phyloP scores from a whole-genome alignment of 75 land plant genomes.

The Cunninghamia lanceolata region DNA sequence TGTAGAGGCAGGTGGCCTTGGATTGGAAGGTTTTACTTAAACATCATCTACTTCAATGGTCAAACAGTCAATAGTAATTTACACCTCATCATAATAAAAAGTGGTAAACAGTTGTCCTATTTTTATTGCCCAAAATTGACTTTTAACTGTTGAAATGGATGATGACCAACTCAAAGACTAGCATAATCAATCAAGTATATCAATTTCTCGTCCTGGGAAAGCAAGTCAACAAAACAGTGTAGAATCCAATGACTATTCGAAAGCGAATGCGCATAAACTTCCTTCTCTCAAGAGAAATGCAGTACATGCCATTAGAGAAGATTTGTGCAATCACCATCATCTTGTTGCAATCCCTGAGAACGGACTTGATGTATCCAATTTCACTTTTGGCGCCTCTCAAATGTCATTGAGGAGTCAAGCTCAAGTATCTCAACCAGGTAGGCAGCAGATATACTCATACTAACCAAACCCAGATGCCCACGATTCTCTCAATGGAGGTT shows the following conservation, averaged over 20 bases:
- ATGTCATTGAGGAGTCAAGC: conserved; percentile 5
- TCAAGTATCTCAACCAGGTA: background rate
- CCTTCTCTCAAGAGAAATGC: conserved; percentile 6
- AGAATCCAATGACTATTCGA: background rate
- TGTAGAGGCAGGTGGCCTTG: too few species aligned
- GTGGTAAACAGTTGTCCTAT: too few species aligned
- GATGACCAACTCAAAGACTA: too few species aligned
- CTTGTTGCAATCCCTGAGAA: conserved; percentile 10
- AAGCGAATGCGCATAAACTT: background rate
- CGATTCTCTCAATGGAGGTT: background rate
- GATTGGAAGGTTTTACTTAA: too few species aligned
- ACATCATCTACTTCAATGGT: too few species aligned
- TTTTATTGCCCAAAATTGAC: too few species aligned
- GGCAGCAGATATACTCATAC: background rate
- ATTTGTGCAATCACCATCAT: conserved; percentile 2
- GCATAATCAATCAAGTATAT: background rate
- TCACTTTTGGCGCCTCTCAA: background rate
- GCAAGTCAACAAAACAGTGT: background rate
- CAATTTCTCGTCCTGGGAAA: background rate
- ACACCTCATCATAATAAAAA: too few species aligned
- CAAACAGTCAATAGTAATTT: too few species aligned
- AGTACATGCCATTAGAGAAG: background rate
- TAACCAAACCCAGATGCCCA: background rate
- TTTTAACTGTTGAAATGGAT: too few species aligned
- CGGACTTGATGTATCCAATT: conserved; percentile 1